These are phyloP conservation scores for Xenoacremonium recifei DNA, from an alignment of 2,329 filamentous ascomycete species.

Conservation along the genomic window DNA sequence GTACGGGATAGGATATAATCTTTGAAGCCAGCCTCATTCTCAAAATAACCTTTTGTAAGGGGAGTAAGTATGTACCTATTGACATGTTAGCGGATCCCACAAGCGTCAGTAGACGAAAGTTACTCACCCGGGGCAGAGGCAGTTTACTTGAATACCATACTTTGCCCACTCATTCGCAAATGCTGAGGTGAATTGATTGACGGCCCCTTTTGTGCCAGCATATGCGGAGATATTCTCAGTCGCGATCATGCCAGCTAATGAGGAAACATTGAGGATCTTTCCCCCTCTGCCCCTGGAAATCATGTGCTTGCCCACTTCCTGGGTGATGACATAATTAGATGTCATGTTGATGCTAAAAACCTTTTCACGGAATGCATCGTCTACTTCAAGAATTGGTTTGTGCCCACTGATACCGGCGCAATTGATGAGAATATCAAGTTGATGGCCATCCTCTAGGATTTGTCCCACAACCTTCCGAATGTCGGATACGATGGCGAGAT, in stretches of 20 bases:
- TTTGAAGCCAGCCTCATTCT: conserved; percentile 1
- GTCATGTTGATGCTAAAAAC: conserved; percentile 8
- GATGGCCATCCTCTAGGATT: not conserved
- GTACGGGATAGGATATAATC: conserved; percentile 2
- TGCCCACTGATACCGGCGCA: conserved; percentile 7
- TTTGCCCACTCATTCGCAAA: conserved; percentile 5
- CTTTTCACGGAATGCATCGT: conserved; percentile 6
- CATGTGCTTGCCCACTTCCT: conserved; percentile 8
- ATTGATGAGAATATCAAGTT: conserved; percentile 4
- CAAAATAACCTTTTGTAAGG: not conserved
- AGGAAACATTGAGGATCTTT: conserved; percentile 8
- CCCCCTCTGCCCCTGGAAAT: conserved; percentile 5
- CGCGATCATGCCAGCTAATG: conserved; percentile 2
- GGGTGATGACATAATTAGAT: conserved; percentile 6
- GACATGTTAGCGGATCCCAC: not conserved
- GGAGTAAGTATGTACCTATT: conserved; percentile 3
- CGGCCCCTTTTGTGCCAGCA: conserved; percentile 3
- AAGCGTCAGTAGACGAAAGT: no score
- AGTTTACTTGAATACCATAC: conserved; percentile 6
- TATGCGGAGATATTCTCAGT: conserved; percentile 2
- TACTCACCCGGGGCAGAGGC: conserved; percentile 3
- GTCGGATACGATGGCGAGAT: not conserved
- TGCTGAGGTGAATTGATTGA: conserved; percentile 5
- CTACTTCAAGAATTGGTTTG: conserved; percentile 4
- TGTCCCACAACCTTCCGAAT: conserved; percentile 1